phyloP scores from a whole-genome alignment of 1,139 yeast genomes.

The Pichia kudriavzevii region DNA sequence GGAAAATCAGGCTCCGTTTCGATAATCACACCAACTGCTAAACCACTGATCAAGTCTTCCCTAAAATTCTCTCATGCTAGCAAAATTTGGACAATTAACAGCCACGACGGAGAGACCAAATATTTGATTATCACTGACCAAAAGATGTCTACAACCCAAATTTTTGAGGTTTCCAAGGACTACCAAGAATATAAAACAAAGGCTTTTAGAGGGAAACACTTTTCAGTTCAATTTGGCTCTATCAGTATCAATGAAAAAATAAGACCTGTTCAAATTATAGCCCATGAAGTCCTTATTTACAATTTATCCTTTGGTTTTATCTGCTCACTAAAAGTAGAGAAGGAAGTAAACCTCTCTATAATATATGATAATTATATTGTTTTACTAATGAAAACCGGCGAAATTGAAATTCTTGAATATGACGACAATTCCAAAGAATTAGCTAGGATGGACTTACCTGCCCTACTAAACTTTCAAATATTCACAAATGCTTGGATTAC shows the following conservation, averaged over 20 bases:
- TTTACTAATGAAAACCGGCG: slow-evolving; percentile 51
- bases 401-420: slow-evolving; percentile 39
- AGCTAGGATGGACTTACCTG: slow-evolving; percentile 24
- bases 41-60: slow-evolving; percentile 60
- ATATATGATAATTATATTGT: slow-evolving; percentile 45
- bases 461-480: slow-evolving; percentile 33
- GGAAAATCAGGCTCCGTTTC: slow-evolving; percentile 47
- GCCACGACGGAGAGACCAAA: slow-evolving; percentile 35
- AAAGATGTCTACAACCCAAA: slow-evolving; percentile 55
- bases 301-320: slow-evolving; percentile 51
- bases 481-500: slow-evolving; percentile 65
- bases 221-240: slow-evolving; percentile 55
- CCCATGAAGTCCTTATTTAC: slow-evolving; percentile 56
- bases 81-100: slow-evolving; percentile 62
- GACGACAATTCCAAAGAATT: slow-evolving; percentile 21
- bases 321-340: slow-evolving; percentile 30
- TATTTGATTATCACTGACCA: slow-evolving; percentile 72
- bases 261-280: slow-evolving; percentile 67
- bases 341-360: slow-evolving; percentile 46
- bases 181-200: slow-evolving; percentile 59
- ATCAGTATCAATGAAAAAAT: slow-evolving; percentile 33
- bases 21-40: slow-evolving; percentile 54
- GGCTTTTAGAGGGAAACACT: slow-evolving; percentile 56
- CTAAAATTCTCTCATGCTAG: slow-evolving; percentile 70
- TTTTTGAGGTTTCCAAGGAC: slow-evolving; percentile 61